Conservation (phyloP, 2,329 filamentous ascomycete species). For the Beauveria brongniartii region DNA sequence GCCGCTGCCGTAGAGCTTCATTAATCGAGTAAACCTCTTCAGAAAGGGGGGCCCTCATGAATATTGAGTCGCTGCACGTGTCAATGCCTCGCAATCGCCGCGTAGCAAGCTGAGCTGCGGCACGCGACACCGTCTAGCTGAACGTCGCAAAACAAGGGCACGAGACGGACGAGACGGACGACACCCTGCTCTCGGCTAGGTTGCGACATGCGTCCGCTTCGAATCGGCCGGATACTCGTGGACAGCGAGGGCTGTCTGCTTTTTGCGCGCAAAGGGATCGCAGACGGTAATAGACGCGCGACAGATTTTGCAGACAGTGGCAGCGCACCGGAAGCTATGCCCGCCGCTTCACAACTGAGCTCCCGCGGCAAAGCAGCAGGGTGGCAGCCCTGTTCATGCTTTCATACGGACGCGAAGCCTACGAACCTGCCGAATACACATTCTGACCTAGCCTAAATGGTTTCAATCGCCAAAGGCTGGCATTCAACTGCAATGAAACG, state of each 20-base stretch:
- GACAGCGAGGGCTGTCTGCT: neutral
- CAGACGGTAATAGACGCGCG: neutral
- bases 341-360: neutral
- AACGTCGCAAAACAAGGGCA: neutral
- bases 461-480: neutral
- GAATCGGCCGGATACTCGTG: neutral
- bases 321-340: neutral
- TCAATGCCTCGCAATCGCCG: no score
- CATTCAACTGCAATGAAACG: neutral
- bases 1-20: no score
- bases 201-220: neutral
- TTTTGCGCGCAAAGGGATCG: no score
- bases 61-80: no score
- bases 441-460: neutral
- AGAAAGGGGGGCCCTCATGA: no score
- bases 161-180: neutral
- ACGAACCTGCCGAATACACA: neutral
- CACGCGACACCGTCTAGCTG: neutral
- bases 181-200: no score
- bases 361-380: neutral
- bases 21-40: no score
- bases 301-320: neutral
- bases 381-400: neutral
- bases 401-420: neutral
- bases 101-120: no score